Percentiles rank a stretch among this genome's conserved stretches.
Evolutionary conservation across 192 early-diverging fungal species (phyloP).

Genomic region (Mortierella alpina): DNA sequence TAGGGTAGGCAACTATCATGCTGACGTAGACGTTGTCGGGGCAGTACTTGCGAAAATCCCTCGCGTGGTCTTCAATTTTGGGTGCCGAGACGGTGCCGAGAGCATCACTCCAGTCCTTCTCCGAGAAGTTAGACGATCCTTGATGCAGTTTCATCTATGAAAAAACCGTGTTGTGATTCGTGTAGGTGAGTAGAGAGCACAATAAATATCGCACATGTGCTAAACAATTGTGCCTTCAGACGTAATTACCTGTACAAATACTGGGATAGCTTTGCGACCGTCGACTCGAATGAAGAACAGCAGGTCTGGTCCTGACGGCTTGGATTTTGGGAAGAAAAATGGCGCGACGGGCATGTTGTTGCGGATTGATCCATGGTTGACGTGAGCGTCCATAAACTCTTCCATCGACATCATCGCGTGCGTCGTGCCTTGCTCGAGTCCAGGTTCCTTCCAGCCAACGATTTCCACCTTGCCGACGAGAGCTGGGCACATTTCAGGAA

Average conservation of each 20-base stretch:
- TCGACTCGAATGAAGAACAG: constrained; percentile 21
- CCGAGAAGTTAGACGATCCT: constrained; percentile 10
- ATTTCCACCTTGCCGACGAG: constrained; percentile 30
- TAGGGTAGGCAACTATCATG: constrained; percentile 15
- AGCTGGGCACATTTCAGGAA: constrained; percentile 25
- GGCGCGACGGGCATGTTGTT: constrained; percentile 17
- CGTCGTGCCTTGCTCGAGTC: constrained; percentile 28
- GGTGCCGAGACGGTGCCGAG: constrained; percentile 14
- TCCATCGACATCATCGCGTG: constrained; percentile 13
- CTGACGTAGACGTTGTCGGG: constrained; percentile 15
- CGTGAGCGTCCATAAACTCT: constrained; percentile 31
- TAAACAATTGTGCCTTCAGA: no score
- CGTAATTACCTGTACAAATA: constrained; percentile 22
- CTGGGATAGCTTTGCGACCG: constrained; percentile 1
- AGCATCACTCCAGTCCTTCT: constrained; percentile 14
- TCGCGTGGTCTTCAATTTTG: constrained; percentile 13
- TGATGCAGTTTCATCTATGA: constrained; percentile 19
- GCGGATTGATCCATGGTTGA: constrained; percentile 11
- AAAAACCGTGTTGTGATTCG: no score
- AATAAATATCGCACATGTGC: no score
- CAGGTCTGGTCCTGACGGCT: constrained; percentile 27
- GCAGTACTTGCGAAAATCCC: constrained; percentile 18
- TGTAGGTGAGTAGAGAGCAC: no score
- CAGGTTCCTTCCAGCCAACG: constrained; percentile 27
- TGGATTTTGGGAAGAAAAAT: constrained; percentile 26